Conservation (phyloP, 106 monocot genomes). For the Vanilla planifolia region DNA sequence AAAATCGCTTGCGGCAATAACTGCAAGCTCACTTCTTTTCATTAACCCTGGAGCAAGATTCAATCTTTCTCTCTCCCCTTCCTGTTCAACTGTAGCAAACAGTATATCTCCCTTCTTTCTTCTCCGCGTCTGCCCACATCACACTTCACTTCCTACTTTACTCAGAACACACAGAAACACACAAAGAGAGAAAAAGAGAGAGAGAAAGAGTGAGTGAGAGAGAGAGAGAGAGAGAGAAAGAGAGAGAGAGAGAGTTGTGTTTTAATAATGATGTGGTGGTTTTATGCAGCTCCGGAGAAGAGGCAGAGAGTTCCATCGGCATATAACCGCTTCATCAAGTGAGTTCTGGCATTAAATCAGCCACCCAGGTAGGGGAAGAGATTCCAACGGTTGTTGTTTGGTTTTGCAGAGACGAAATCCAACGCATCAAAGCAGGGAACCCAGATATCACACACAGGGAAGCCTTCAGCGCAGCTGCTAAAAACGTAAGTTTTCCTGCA, state of each 20-base stretch:
- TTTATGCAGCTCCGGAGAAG: constrained; percentile 91
- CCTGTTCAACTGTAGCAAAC: constrained; percentile 17
- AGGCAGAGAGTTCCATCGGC: constrained; percentile 99
- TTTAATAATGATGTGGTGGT: not conserved
- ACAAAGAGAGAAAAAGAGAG: too few species aligned
- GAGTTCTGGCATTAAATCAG: not conserved
- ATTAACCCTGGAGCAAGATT: too few species aligned
- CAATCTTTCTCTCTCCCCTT: not conserved
- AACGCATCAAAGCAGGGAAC: constrained; percentile 97
- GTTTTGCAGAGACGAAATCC: constrained; percentile 93
- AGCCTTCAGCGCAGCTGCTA: constrained; percentile 99
- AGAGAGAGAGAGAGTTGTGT: not conserved
- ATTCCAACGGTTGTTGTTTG: too few species aligned
- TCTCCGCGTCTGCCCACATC: not conserved
- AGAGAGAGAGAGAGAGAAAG: not conserved
- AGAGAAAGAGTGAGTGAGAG: not conserved
- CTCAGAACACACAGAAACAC: too few species aligned
- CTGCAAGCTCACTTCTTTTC: too few species aligned
- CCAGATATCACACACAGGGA: constrained; percentile 99
- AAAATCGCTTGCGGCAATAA: too few species aligned
- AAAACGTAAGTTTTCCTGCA: constrained; percentile 91
- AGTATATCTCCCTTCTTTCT: not conserved
- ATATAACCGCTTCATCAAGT: constrained; percentile 99
- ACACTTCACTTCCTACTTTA: not conserved
- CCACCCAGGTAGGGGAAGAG: not conserved